A percentile compares a stretch with the other conserved stretches of the same genome.
Evolutionary conservation across 495 filamentous ascomycete species (phyloP).

Genomic region (Rhypophila decipiens): DNA sequence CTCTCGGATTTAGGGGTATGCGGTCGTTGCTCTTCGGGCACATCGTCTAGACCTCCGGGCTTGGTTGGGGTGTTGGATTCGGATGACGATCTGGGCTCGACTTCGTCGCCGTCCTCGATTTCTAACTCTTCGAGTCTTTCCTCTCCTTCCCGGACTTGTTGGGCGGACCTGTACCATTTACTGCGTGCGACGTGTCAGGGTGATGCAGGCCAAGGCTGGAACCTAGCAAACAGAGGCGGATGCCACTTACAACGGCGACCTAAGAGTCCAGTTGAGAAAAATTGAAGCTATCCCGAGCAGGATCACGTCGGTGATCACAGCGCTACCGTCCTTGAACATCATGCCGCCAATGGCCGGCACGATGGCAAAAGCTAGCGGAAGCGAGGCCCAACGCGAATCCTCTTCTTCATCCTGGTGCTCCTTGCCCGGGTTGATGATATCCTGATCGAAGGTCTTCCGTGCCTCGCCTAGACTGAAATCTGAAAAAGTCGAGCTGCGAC

Average conservation of each 20-base stretch:
- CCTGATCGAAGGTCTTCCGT: constrained; percentile 59
- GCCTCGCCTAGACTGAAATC: constrained; percentile 62
- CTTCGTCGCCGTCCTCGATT: constrained; percentile 31
- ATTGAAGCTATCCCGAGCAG: constrained; percentile 71
- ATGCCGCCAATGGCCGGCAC: constrained; percentile 80
- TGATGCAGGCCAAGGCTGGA: too few relatives aligned
- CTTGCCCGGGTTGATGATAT: constrained; percentile 62
- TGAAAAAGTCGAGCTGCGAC: constrained; percentile 71
- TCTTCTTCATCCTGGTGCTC: constrained; percentile 7
- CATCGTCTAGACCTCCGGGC: constrained; percentile 27
- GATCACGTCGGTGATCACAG: constrained; percentile 76
- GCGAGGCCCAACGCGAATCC: constrained; percentile 56
- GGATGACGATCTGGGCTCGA: neutral
- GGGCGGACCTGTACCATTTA: constrained; percentile 86
- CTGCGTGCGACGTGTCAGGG: constrained; percentile 33
- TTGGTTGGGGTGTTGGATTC: constrained; percentile 13
- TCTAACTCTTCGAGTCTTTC: constrained; percentile 39
- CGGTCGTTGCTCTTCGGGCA: constrained; percentile 29
- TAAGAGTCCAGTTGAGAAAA: constrained; percentile 91
- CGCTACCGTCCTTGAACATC: constrained; percentile 76
- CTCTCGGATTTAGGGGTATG: too few relatives aligned
- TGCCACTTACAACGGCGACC: constrained; percentile 69
- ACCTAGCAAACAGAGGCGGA: neutral
- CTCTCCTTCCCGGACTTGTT: constrained; percentile 49
- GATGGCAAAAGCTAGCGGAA: constrained; percentile 74